Base-by-base conservation (phyloP, 257 asterid genomes). In the Leonotis leonurus region DNA sequence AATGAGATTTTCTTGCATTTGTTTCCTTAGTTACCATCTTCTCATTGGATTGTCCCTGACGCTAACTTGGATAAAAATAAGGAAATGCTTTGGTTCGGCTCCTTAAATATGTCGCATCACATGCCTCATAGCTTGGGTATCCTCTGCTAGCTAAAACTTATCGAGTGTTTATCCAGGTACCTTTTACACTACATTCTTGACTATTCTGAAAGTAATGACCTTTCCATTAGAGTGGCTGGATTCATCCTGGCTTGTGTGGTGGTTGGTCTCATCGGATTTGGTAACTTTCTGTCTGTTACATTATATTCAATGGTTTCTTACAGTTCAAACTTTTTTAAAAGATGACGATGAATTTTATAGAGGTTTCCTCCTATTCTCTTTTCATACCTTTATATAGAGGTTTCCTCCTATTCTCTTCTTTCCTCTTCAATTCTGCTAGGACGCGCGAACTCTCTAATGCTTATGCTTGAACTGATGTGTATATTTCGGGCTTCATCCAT, bases 211-310 rank as follows among this genome's bases (percentile, higher is more conserved):
- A 68, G 62, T 53, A 51, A 70, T 55, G 81, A 72, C 67, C 71
- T 64, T 30, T 58, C 73, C 27, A 50, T 66, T 2, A 67, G 66
- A 69, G 56, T 72, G 57, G 74, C 67, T 16, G 94, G 95, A 54
- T 56, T 84, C 57, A 40, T 70, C 36, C 11, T 75, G 65, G 88
- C 78, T 60, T 81, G 81, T 72, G 60, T 81, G 67, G 52, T 91
- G 63, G 88, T 88, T 45, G 82, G 85, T 69, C 80, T 88, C 60
- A 70, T 83, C 65, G 94, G 92, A 60, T 54, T 88, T 48, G 98
- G 98, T 81, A 78, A 70, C 82, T 60, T 62, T 59, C 46, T 60
- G 8, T 68, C 50, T 33, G 25, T 54, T 70, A 48, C 56, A 13
- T 45, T 39, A 20, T 26, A 24, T 50, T 67, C 45, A 50, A 33